These are phyloP conservation scores for Lachnellula hyalina DNA, from an alignment of 2,329 filamentous ascomycete species.

Conservation along the genomic window DNA sequence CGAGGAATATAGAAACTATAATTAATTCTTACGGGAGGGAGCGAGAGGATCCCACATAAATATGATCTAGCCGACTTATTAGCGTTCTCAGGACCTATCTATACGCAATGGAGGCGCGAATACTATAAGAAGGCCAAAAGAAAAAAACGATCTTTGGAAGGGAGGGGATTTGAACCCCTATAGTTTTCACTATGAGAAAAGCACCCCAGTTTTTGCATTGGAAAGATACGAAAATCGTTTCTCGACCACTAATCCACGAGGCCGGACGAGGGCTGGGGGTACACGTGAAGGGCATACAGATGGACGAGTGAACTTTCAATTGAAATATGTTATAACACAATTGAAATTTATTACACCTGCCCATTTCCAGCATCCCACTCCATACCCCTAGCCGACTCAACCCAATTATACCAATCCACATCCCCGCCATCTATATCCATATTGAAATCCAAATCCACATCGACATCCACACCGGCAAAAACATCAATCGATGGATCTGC, in stretches of 20 bases:
- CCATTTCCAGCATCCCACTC: slow-evolving; percentile 2
- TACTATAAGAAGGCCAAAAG: background rate
- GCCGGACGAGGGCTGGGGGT: too few species aligned
- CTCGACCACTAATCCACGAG: slow-evolving; percentile 8
- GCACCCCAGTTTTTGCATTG: slow-evolving; percentile 4
- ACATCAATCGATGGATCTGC: slow-evolving; percentile 17
- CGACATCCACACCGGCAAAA: slow-evolving; percentile 22
- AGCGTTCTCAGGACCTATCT: too few species aligned
- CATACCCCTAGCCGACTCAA: slow-evolving; percentile 31
- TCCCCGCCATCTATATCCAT: slow-evolving; percentile 26
- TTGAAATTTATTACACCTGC: too few species aligned
- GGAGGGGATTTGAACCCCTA: slow-evolving; percentile 12
- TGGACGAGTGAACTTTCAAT: too few species aligned
- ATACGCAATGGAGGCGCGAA: too few species aligned
- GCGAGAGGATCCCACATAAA: too few species aligned
- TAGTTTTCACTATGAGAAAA: slow-evolving; percentile 12
- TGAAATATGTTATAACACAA: too few species aligned
- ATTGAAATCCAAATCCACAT: slow-evolving; percentile 30
- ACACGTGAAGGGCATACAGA: too few species aligned
- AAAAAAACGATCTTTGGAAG: background rate
- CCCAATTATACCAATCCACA: slow-evolving; percentile 36
- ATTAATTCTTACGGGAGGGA: too few species aligned
- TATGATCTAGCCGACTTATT: too few species aligned
- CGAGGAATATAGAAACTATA: too few species aligned
- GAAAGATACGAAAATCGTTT: slow-evolving; percentile 4